A percentile compares a stretch with the other conserved stretches of the same genome.
These are phyloP conservation scores for Incumbomyces lentus DNA, from an alignment of 2,329 filamentous ascomycete genomes.

Conservation along the genomic window DNA sequence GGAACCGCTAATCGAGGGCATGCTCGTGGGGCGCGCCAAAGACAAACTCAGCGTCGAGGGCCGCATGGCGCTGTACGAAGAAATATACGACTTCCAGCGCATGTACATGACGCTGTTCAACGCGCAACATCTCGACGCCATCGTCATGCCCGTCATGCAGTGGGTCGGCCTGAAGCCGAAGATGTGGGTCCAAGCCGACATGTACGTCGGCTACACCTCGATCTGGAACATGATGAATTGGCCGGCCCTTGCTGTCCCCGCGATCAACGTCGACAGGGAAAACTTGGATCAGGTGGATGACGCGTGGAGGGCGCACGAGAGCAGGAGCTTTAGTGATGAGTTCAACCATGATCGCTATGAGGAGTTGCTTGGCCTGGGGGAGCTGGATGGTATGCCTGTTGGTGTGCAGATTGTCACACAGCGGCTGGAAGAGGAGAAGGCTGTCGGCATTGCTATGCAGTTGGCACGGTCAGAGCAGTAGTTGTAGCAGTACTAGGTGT, in stretches of 20 bases:
- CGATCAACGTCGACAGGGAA: slow-evolving; percentile 26
- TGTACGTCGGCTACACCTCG: slow-evolving; percentile 27
- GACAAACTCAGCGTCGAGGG: slow-evolving; percentile 22
- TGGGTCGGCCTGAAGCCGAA: slow-evolving; percentile 26
- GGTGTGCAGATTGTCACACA: slow-evolving; percentile 26
- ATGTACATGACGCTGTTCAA: slow-evolving; percentile 25
- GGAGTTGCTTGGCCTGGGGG: slow-evolving; percentile 23
- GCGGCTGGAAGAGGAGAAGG: slow-evolving; percentile 19
- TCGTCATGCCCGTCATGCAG: slow-evolving; percentile 26
- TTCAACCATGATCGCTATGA: slow-evolving; percentile 27
- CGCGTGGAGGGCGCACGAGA: slow-evolving; percentile 26
- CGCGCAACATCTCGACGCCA: slow-evolving; percentile 24
- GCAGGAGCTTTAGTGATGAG: slow-evolving; percentile 24
- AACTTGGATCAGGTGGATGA: slow-evolving; percentile 17
- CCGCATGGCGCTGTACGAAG: slow-evolving; percentile 21
- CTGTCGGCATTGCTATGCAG: slow-evolving; percentile 12
- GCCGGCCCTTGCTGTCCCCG: slow-evolving; percentile 25
- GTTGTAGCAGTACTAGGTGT: too few species aligned
- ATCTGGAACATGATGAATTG: slow-evolving; percentile 29
- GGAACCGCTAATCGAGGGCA: slow-evolving; percentile 27
- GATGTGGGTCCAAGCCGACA: slow-evolving; percentile 27
- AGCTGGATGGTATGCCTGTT: slow-evolving; percentile 31
- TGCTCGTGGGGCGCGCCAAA: slow-evolving; percentile 26
- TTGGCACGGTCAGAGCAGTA: slow-evolving; percentile 14
- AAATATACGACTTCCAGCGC: slow-evolving; percentile 24